Evolutionary conservation across 1,139 yeast genomes (phyloP).

Genomic region (Debaryomycetaceae sp.): DNA sequence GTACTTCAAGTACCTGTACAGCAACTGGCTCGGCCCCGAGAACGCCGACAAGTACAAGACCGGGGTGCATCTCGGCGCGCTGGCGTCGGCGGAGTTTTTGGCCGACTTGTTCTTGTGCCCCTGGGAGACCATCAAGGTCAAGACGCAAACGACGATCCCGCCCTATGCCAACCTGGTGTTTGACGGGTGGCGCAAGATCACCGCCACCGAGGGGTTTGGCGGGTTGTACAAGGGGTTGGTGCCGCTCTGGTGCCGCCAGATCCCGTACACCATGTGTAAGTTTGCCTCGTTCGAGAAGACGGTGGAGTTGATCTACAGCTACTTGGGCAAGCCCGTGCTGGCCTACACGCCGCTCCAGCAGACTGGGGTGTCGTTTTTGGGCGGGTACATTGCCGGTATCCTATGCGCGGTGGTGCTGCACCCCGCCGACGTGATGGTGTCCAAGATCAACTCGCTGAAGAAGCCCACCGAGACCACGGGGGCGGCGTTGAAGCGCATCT

Average conservation of each 20-base stretch:
- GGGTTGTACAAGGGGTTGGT: constrained; percentile 83
- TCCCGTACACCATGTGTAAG: constrained; percentile 95
- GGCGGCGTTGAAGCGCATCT: constrained; percentile 67
- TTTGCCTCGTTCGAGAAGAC: constrained; percentile 90
- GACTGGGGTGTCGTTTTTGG: constrained; percentile 88
- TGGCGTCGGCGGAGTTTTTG: constrained; percentile 88
- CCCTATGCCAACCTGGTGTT: constrained; percentile 62
- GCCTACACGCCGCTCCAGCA: constrained; percentile 52
- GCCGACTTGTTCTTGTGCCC: constrained; percentile 91
- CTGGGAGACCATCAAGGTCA: constrained; percentile 88
- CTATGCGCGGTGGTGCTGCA: constrained; percentile 92
- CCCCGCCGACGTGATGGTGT: constrained; percentile 97
- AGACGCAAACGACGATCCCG: constrained; percentile 88
- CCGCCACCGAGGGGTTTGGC: constrained; percentile 61
- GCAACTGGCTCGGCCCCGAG: constrained; percentile 64
- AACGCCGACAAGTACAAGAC: constrained; percentile 63
- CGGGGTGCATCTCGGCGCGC: constrained; percentile 71
- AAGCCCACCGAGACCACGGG: constrained; percentile 62
- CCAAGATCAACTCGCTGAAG: constrained; percentile 79
- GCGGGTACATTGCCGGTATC: constrained; percentile 96
- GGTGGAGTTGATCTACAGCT: constrained; percentile 65
- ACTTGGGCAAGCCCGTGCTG: constrained; percentile 40
- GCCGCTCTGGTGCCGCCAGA: constrained; percentile 92
- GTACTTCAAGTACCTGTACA: constrained; percentile 74
- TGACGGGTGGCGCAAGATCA: constrained; percentile 65